Evolutionary conservation across 371 early-diverging fungal species (phyloP), one percentile per base, ranked within the genome.

Genomic region (Mortierella sp.): DNA sequence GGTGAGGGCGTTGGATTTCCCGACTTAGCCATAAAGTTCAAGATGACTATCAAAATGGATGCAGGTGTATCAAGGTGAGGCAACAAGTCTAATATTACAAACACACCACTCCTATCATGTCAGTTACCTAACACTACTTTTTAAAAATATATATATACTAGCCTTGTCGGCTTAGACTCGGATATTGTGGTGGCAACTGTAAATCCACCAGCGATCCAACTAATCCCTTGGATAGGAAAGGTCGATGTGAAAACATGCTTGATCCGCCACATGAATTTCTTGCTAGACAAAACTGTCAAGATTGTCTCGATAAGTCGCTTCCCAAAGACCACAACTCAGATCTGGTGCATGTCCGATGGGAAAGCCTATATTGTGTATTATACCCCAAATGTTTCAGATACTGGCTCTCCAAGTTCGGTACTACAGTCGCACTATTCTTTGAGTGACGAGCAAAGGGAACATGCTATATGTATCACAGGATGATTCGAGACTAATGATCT

Each of bases 1-100:
- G 81, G 81, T 24, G 81, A 80, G 40, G 81, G 81, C 4, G 63
- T 80, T 50, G 81, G 81, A 0, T 80, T 74, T 22, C 81, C 81
- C 19, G 81, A 80, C 21, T 43, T 80, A 15, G 65, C 71, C 33
- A 80, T 80, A 67, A 80, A 80, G 69, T 80, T 80, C 63, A 80
- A 74, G 43, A 75, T 80, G 81, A 80, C 81, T 21, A 80, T 80
- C 52, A 80, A 80, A 57, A 80, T 80, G 81, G 81, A 80, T 38
- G 81, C 81, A 8, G 81, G 81, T 5, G 81, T 80, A 2, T 74
- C 81, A 53, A 74, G 79, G 79, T 78, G 32, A 69, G 21, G 19
- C n/a, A 19, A 7, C 36, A 9, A 19, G 19, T 50, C 21, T 55
- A n/a, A 22, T 55, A 22, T 50, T 3, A 6, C 15, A 40, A 47